These are phyloP conservation scores for Neofusicoccum laricinum DNA, from an alignment of 2,329 filamentous ascomycete species.

Conservation along the genomic window DNA sequence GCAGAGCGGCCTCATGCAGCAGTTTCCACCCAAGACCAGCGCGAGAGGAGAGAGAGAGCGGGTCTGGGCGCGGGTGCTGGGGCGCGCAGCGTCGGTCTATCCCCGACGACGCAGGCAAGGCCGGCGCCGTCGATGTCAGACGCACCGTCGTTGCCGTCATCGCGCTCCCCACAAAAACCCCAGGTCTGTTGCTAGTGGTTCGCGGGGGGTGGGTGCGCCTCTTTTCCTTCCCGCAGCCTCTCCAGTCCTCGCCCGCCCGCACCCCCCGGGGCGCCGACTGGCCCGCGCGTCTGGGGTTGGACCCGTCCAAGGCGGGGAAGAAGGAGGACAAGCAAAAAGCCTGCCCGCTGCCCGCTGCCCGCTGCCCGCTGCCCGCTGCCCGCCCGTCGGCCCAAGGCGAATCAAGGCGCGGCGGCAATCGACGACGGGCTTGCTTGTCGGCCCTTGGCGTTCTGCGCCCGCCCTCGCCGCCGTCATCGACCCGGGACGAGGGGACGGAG, in stretches of 20 bases:
- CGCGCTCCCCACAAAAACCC: not conserved
- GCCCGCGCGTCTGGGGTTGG: constrained; percentile 4
- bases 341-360: not conserved
- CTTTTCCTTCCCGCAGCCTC: not conserved
- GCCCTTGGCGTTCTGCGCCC: not conserved
- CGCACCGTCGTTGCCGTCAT: not conserved
- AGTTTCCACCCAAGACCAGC: too few species aligned
- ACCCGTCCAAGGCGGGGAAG: not conserved
- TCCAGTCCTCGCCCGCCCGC: too few species aligned
- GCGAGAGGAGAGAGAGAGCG: not conserved
- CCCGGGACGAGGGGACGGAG: not conserved
- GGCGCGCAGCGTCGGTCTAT: too few species aligned
- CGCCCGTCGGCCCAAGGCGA: not conserved
- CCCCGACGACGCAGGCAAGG: not conserved
- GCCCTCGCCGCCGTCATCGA: not conserved
- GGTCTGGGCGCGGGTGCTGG: not conserved
- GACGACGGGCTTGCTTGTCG: not conserved
- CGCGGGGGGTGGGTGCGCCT: not conserved
- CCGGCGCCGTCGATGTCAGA: not conserved
- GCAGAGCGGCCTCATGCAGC: not conserved
- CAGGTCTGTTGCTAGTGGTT: not conserved
- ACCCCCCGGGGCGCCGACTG: not conserved
- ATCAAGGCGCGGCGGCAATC: not conserved
- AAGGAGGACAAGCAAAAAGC: not conserved
- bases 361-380: not conserved